Evolutionary conservation across 768 basidiomycete genomes (phyloP), one percentile per base, ranked within the genome.

Genomic region (Wakefieldia striispora): DNA sequence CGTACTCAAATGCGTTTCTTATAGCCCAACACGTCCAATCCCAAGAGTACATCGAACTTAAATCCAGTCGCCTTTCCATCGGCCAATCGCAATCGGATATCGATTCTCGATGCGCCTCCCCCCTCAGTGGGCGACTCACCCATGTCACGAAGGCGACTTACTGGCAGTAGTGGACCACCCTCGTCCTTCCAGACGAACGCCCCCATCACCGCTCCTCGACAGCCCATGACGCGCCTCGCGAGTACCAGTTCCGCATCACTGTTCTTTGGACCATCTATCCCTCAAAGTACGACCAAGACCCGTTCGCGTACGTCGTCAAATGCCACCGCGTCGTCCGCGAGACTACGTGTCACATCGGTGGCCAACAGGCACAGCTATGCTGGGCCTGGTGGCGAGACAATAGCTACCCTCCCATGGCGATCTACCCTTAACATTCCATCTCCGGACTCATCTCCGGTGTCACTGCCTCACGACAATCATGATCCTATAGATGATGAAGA

Each of bases 321-420:
- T 31, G 48, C 50, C 16, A 12, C 55, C 16, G 43, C 45, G 0
- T 38, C 56, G 7, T 34, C 45, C 0, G 50, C 47, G 2, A 57
- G 54, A 36, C 46, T 43, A 8, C 53, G 49, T 2, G 6, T 39
- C 7, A 65, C 72, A 4, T 69, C 67, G 45, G 47, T 65, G 20
- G 51, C 65, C 29, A 81, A 78, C 56, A 76, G 86, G 49, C 86
- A 88, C 55, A 87, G 84, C 54, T 86, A 86, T 64, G 79, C 80
- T 14, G 84, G 83, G 6, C 66, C 75, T 13, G 72, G 69, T 11
- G 67, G 61, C 51, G 67, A 70, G 56, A 65, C 48, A 46, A 63
- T 48, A 3, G 57, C 63, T 9, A 53, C 58, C 16, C 41, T 70
- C 19, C 62, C 69, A 3, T 71, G 70, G 75, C 80, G 61, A 54